These are phyloP conservation scores for Fibroporia radiculosa DNA, from an alignment of 768 basidiomycete species.

Conservation along the genomic window DNA sequence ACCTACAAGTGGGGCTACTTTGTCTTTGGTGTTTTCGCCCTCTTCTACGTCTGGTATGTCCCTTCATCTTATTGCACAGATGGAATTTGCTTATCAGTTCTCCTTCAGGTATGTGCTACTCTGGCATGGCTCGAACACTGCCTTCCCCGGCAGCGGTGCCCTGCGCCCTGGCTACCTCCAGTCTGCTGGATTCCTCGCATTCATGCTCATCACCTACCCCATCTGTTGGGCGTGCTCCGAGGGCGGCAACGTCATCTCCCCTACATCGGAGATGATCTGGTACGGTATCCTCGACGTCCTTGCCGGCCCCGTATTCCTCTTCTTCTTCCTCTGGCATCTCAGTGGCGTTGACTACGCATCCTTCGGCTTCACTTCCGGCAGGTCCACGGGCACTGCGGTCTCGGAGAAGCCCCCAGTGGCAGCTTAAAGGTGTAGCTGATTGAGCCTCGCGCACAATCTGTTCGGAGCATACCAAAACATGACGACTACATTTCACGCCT, in stretches of 20 bases:
- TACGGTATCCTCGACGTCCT: constrained; percentile 42
- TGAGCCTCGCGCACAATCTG: too few species aligned
- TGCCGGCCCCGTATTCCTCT: constrained; percentile 31
- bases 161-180: constrained; percentile 22
- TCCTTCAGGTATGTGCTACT: constrained; percentile 25
- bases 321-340: constrained; percentile 22
- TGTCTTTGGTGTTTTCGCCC: constrained; percentile 36
- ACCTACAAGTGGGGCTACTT: constrained; percentile 48
- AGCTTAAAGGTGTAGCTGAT: too few species aligned
- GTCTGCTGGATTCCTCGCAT: constrained; percentile 38
- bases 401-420: background rate
- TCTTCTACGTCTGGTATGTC: constrained; percentile 32
- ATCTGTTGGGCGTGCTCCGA: constrained; percentile 50
- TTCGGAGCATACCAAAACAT: too few species aligned
- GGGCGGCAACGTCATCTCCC: constrained; percentile 42
- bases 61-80: background rate
- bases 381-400: constrained; percentile 17
- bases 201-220: constrained; percentile 52
- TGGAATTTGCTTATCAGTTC: background rate
- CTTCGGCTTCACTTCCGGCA: constrained; percentile 21
- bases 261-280: constrained; percentile 45
- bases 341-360: constrained; percentile 19
- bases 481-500: too few species aligned
- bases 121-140: constrained; percentile 18
- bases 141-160: constrained; percentile 18